Evolutionary conservation across 2,329 filamentous ascomycete genomes (phyloP), one percentile per base, ranked within the genome.

Genomic region (Huntiella omanensis): DNA sequence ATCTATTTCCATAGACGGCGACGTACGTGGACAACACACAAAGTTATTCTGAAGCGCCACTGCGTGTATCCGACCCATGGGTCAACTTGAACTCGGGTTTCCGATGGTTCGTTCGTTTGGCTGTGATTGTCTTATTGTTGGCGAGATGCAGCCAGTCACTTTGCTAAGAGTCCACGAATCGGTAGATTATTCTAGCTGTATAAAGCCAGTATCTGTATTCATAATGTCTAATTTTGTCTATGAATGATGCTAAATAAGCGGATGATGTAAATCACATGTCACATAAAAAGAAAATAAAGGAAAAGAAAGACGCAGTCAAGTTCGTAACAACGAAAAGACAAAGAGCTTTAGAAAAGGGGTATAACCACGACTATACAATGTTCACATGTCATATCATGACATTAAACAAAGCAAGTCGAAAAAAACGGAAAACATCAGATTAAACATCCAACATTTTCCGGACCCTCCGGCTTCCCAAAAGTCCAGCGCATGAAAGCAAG

Each of bases 271-370:
- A 40, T 16, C 37, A 22, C 37, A 28, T 28, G 22, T 28, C 22
- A 28, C 37, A 22, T 40, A 33, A 42, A 35, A 17, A n/a, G 28
- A 41, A 41, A 46, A n/a, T 10, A 42, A 38, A 40, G 36, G 33
- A 38, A 40, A 32, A 17, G 35, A 39, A 33, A 45, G 19, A 39
- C 35, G 11, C 17, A 45, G 4, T 13, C 35, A 42, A 42, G 17
- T 32, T 36, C 32, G 15, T 28, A 5, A 16, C 16, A 15, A 16
- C 32, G 13, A 33, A 34, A 36, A 35, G 19, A 19, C 22, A 17
- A 33, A 12, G 34, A 32, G n/a, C 33, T 3, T 5, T 5, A 5
- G 17, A 19, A 40, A n/a, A 8, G 5, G 13, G 33, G 35, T 33
- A 40, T 35, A 28, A 3, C 28, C 6, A n/a, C 33, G 11, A 33